A percentile compares a stretch with the other conserved stretches of the same genome.
Conservation (phyloP, 257 asterid genomes). For the Jacaranda mimosifolia region DNA sequence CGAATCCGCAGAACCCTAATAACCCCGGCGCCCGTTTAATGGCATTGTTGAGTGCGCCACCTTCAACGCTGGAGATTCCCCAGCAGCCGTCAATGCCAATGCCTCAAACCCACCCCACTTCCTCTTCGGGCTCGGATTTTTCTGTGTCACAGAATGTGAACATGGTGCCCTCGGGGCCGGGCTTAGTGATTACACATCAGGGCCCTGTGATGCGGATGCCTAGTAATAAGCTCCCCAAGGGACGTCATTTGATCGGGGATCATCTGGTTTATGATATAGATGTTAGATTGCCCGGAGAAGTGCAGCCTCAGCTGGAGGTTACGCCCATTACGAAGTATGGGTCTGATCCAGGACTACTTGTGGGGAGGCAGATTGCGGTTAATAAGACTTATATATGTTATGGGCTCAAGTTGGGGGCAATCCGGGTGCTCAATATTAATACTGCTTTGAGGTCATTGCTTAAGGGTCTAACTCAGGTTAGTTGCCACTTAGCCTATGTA, state of each 20-base stretch:
- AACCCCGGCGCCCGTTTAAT: constrained; percentile 80
- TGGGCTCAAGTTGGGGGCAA: constrained; percentile 88
- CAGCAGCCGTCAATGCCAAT: constrained; percentile 52
- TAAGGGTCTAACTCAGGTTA: constrained; percentile 92
- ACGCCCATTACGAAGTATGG: constrained; percentile 96
- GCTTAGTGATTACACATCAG: constrained; percentile 53
- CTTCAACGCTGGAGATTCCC: constrained; percentile 52
- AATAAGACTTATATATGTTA: constrained; percentile 93
- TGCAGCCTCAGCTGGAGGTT: constrained; percentile 98
- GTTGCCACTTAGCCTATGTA: constrained; percentile 20
- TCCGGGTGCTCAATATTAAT: constrained; percentile 90
- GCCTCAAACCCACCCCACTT: constrained; percentile 60
- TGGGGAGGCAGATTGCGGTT: constrained; percentile 96
- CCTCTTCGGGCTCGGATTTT: constrained; percentile 77
- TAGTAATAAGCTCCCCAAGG: constrained; percentile 91
- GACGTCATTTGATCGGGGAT: constrained; percentile 83
- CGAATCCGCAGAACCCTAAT: constrained; percentile 50
- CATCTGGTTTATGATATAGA: constrained; percentile 73
- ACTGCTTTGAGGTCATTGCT: constrained; percentile 96
- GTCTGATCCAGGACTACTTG: constrained; percentile 92
- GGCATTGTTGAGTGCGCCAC: constrained; percentile 90
- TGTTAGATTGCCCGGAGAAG: constrained; percentile 85
- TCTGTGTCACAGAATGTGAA: constrained; percentile 45
- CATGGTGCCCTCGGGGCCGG: constrained; percentile 50
- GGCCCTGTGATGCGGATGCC: constrained; percentile 78